A percentile compares a stretch with the other conserved stretches of the same genome.
These are phyloP conservation scores for Wallacemonas collosoma DNA, from an alignment of 208 protist genomes.

Conservation along the genomic window DNA sequence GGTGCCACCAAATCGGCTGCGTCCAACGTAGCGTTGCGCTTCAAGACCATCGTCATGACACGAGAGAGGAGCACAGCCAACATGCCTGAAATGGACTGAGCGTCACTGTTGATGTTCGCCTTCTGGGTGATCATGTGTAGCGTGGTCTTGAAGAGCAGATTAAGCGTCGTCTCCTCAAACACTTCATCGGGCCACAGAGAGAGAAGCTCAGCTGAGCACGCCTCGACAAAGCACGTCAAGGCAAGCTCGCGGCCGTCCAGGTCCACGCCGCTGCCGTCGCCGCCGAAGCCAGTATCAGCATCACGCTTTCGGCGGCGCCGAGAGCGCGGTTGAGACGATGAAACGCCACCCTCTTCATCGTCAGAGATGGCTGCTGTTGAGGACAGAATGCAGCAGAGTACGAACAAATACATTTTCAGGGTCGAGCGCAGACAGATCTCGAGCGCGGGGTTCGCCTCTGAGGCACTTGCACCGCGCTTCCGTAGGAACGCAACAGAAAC, in stretches of 20 bases:
- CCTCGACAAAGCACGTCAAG: slow-evolving; percentile 76
- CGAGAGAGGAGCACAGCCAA: slow-evolving; percentile 72
- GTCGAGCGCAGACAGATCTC: slow-evolving; percentile 76
- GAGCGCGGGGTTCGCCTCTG: slow-evolving; percentile 37
- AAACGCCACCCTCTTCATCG: slow-evolving; percentile 51
- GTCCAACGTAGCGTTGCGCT: slow-evolving; percentile 39
- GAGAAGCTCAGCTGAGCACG: slow-evolving; percentile 65
- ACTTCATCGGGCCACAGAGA: slow-evolving; percentile 52
- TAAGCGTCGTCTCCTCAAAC: slow-evolving; percentile 68
- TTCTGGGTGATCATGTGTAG: slow-evolving; percentile 89
- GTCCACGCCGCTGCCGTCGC: slow-evolving; percentile 87
- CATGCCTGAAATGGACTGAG: slow-evolving; percentile 68
- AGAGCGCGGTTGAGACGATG: slow-evolving; percentile 29
- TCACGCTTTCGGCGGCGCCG: slow-evolving; percentile 44
- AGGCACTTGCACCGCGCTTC: slow-evolving; percentile 22
- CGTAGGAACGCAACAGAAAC: slow-evolving; percentile 68
- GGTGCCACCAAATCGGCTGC: slow-evolving; percentile 66
- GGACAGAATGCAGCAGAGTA: slow-evolving; percentile 72
- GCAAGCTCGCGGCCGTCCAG: slow-evolving; percentile 87
- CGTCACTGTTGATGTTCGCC: slow-evolving; percentile 74
- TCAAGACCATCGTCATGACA: slow-evolving; percentile 49
- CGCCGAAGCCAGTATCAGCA: slow-evolving; percentile 69
- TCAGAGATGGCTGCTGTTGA: slow-evolving; percentile 46
- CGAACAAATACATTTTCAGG: slow-evolving; percentile 88
- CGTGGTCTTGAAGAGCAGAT: slow-evolving; percentile 64